Base-by-base conservation (phyloP, 1,284 basidiomycete genomes). In the Microbotryomycetes sp. region DNA sequence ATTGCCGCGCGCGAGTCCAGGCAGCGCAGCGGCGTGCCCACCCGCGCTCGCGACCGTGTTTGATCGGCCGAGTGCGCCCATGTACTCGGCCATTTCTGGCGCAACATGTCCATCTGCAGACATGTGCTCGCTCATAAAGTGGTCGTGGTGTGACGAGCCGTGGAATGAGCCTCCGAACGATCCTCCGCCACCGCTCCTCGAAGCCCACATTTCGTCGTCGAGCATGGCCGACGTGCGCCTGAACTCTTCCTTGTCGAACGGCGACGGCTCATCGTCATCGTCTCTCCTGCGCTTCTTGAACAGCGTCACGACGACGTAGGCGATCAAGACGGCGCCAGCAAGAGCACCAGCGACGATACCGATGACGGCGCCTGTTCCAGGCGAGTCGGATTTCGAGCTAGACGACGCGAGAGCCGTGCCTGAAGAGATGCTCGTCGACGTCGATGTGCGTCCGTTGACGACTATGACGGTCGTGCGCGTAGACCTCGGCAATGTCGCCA, bases 271-370 rank as follows among this genome's bases (percentile, higher is more conserved):
- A 67, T 73, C 73, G 2, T 73, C 72, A 54, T 75, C 74, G n/a
- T 65, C 56, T 50, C 67, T 62, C 27, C 59, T 55, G 46, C 63
- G 65, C 62, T 72, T 73, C 46, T 73, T 72, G 68, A 75, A 69
- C 28, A 76, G 50, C 66, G 73, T 75, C 23, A 72, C 72, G 29
- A 72, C 62, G 16, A 73, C 59, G 35, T 70, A 71, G 6, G 73
- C 73, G n/a, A 76, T 59, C 3, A 75, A 64, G 5, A 73, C 73
- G 48, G 75, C 66, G 24, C 73, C 75, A 30, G 72, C 72, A 3
- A 76, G 64, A 7, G 72, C 68, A 30, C 72, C 75, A 5, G 74
- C 73, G 57, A 75, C 74, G 62, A 75, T 74, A 16, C 75, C 75
- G 52, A 75, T 70, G 58, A 76, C 72, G 28, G 70, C 71, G 21